These are phyloP conservation scores for Marsdenia floribunda DNA, from an alignment of 257 asterid genomes.

Conservation along the genomic window DNA sequence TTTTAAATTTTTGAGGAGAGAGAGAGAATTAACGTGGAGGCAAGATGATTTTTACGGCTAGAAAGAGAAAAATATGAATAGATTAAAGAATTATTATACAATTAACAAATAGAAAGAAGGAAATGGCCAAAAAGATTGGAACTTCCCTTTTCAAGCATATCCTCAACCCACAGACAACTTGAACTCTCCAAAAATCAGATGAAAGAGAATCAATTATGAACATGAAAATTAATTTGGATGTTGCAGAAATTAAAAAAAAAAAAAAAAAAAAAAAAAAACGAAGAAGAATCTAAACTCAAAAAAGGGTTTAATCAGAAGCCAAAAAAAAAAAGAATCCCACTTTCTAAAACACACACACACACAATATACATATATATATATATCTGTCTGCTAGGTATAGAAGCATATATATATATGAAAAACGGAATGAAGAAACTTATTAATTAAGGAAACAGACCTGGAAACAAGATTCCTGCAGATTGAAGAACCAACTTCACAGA, in stretches of 20 bases:
- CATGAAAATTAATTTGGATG: not conserved
- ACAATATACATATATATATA: too few species aligned
- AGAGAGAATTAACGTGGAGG: too few species aligned
- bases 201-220: not conserved
- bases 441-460: not conserved
- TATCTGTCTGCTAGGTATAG: too few species aligned
- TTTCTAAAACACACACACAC: not conserved
- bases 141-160: not conserved
- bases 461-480: not conserved
- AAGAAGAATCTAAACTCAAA: not conserved
- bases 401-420: too few species aligned
- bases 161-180: not conserved
- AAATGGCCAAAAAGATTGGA: not conserved
- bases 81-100: not conserved
- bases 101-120: not conserved
- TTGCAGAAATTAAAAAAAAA: not conserved
- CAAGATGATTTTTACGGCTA: not conserved
- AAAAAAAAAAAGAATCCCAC: not conserved
- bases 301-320: not conserved
- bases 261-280: too few species aligned
- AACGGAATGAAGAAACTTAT: not conserved
- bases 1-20: too few species aligned
- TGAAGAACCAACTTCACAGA: not conserved
- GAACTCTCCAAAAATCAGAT: not conserved
- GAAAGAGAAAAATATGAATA: not conserved